Conservation (phyloP, 306 rosid species). For the Citrullus mucosospermus region DNA sequence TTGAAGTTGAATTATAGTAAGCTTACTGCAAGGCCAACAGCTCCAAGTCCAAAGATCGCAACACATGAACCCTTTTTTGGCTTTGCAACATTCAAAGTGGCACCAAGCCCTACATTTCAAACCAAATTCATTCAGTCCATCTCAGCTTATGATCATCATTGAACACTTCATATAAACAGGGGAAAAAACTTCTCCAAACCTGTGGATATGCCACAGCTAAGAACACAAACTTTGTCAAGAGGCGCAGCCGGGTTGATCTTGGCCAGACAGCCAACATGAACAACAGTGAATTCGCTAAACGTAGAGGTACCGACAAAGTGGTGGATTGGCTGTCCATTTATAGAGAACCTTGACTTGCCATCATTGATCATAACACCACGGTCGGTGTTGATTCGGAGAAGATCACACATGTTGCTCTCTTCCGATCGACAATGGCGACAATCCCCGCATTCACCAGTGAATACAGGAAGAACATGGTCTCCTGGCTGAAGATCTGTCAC, state of each 20-base stretch:
- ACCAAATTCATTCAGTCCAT: not conserved
- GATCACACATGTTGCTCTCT: conserved; percentile 94
- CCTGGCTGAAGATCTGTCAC: conserved; percentile 67
- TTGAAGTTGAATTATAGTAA: not conserved
- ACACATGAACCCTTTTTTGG: conserved; percentile 70
- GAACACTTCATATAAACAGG: too few species aligned
- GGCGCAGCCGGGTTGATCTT: conserved; percentile 84
- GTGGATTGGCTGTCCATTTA: conserved; percentile 51
- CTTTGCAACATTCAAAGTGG: conserved; percentile 78
- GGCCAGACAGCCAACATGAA: conserved; percentile 63
- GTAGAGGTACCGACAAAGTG: conserved; percentile 91
- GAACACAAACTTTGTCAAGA: conserved; percentile 80
- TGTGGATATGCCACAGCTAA: conserved; percentile 87
- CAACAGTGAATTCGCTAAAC: conserved; percentile 75
- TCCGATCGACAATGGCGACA: conserved; percentile 74
- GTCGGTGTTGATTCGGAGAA: conserved; percentile 77
- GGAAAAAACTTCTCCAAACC: conserved; percentile 19
- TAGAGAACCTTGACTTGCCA: conserved; percentile 53
- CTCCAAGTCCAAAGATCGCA: conserved; percentile 86
- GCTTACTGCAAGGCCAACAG: conserved; percentile 88
- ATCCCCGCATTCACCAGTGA: conserved; percentile 86
- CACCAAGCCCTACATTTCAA: conserved; percentile 53
- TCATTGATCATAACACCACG: conserved; percentile 66
- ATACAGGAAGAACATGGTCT: conserved; percentile 86
- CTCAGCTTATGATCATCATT: too few species aligned